Evolutionary conservation across 306 rosid species (phyloP).

Genomic region (Gynostemma pentaphyllum): DNA sequence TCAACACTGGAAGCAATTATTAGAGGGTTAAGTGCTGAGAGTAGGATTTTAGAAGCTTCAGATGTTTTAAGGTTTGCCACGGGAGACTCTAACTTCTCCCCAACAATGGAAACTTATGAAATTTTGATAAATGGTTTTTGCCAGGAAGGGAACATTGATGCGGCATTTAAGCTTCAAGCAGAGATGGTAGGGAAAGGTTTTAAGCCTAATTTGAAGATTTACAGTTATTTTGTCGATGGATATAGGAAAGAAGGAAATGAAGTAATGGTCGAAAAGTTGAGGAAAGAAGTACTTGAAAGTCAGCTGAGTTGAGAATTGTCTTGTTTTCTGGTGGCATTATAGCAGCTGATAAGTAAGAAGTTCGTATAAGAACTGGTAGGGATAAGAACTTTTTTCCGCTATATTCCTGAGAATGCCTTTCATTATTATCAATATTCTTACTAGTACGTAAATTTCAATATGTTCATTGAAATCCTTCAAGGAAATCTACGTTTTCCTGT

Average conservation of each 20-base stretch:
- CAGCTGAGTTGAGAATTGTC: slow-evolving; percentile 19
- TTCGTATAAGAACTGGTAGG: neutral
- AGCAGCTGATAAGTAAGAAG: neutral
- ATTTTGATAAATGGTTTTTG: slow-evolving; percentile 50
- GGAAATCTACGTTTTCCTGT: neutral
- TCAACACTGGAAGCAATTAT: slow-evolving; percentile 32
- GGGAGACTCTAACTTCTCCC: slow-evolving; percentile 26
- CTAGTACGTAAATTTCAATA: neutral
- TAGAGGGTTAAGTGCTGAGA: slow-evolving; percentile 32
- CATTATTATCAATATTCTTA: neutral
- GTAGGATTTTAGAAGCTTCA: slow-evolving; percentile 37
- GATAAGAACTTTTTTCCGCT: neutral
- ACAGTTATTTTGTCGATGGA: slow-evolving; percentile 49
- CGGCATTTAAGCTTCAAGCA: slow-evolving; percentile 60
- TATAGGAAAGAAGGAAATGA: slow-evolving; percentile 40
- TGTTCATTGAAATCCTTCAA: neutral
- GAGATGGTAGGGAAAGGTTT: slow-evolving; percentile 81
- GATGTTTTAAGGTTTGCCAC: slow-evolving; percentile 31
- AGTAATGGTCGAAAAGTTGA: slow-evolving; percentile 48
- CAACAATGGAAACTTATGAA: slow-evolving; percentile 41
- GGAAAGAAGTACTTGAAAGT: slow-evolving; percentile 46
- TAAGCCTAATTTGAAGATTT: slow-evolving; percentile 33
- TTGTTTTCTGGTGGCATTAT: neutral
- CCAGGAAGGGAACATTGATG: slow-evolving; percentile 45
- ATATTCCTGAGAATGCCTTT: neutral